Percentiles rank a stretch among this genome's conserved stretches.
phyloP scores from a whole-genome alignment of 768 basidiomycete species.

The Tulasnella sp. region DNA sequence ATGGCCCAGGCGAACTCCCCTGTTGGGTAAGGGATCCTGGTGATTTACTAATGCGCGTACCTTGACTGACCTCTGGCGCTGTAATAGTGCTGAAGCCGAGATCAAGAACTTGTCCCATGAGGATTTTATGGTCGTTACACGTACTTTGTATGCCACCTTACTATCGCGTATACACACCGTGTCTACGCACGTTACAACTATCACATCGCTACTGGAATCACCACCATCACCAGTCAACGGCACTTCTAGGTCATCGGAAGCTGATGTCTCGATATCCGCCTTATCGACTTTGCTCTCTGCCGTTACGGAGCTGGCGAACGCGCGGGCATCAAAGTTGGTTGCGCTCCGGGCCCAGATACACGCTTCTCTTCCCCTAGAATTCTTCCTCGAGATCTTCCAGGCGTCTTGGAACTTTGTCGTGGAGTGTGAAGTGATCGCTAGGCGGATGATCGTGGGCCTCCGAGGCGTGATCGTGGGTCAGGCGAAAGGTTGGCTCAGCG shows the following conservation, averaged over 20 bases:
- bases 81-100: neutral
- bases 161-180: neutral
- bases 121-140: slow-evolving; percentile 23
- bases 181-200: neutral
- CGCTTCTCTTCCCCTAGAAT: slow-evolving; percentile 51
- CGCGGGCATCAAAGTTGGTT: slow-evolving; percentile 69
- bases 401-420: slow-evolving; percentile 86
- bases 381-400: slow-evolving; percentile 74
- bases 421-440: slow-evolving; percentile 71
- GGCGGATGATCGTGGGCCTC: slow-evolving; percentile 86
- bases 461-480: slow-evolving; percentile 78
- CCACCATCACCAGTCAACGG: neutral
- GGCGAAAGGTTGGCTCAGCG: slow-evolving; percentile 77
- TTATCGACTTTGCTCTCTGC: slow-evolving; percentile 62
- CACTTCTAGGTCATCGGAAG: neutral
- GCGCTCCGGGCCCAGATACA: slow-evolving; percentile 69
- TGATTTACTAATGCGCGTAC: no score
- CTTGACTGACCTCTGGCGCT: no score
- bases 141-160: slow-evolving; percentile 2
- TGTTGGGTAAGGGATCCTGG: no score
- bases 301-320: slow-evolving; percentile 75
- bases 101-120: slow-evolving; percentile 34
- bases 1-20: neutral
- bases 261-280: slow-evolving; percentile 21
- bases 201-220: neutral